Conservation (phyloP, 1,284 basidiomycete genomes). For the Puccinia triticina region DNA sequence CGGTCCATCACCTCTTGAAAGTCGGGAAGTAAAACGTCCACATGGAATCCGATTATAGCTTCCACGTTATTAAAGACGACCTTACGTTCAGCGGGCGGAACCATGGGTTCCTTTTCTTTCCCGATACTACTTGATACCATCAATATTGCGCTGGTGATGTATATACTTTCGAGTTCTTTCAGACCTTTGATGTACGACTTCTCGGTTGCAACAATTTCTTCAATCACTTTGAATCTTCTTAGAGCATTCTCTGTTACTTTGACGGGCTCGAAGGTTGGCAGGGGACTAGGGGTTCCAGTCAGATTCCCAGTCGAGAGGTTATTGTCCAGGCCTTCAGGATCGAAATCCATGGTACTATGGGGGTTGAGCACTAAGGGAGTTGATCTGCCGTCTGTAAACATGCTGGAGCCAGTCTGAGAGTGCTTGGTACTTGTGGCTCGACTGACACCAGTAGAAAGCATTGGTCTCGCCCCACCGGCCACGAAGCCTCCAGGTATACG, state of each 20-base stretch:
- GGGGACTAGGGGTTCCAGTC: neutral
- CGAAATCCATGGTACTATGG: conserved; percentile 1
- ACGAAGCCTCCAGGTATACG: neutral
- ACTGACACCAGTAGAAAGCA: neutral
- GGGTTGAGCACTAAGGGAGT: neutral
- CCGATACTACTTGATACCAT: conserved; percentile 67
- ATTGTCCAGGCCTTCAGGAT: conserved; percentile 16
- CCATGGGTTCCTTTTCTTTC: conserved; percentile 72
- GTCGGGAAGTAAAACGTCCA: conserved; percentile 54
- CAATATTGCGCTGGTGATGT: conserved; percentile 81
- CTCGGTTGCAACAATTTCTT: conserved; percentile 68
- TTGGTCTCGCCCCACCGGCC: neutral
- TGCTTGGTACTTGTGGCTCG: conserved; percentile 38
- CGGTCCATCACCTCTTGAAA: conserved; percentile 78
- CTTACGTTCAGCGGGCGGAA: conserved; percentile 83
- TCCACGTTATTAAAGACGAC: conserved; percentile 85
- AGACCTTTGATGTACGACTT: conserved; percentile 90
- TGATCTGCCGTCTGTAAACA: conserved; percentile 2
- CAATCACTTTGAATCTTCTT: conserved; percentile 34
- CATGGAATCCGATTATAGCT: conserved; percentile 56
- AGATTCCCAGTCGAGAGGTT: neutral
- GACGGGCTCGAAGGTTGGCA: neutral
- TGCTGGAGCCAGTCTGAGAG: neutral
- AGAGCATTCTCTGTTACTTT: conserved; percentile 43
- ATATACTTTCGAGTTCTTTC: conserved; percentile 88